These are phyloP conservation scores for Dovyalis caffra DNA, from an alignment of 345 rosid species.

Conservation along the genomic window DNA sequence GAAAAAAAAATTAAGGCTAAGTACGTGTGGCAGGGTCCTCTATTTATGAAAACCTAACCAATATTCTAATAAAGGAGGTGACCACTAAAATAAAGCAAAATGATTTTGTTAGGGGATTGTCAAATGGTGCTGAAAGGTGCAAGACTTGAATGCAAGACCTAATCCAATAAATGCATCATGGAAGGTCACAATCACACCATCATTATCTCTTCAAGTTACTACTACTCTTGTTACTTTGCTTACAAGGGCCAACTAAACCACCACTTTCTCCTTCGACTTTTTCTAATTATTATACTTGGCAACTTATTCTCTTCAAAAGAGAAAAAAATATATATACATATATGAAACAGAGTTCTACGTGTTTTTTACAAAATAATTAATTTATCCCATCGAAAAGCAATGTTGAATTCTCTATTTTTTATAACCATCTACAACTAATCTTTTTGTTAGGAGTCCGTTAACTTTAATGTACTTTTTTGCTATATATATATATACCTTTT, in stretches of 20 bases:
- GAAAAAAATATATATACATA: no score
- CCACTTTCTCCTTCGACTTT: not conserved
- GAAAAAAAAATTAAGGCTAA: not conserved
- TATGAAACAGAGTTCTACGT: no score
- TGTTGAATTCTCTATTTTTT: no score
- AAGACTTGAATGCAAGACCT: slow-evolving; percentile 26
- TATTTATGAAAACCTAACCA: not conserved
- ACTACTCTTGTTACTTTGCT: not conserved
- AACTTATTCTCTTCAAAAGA: no score
- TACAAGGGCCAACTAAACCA: not conserved
- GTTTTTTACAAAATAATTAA: no score
- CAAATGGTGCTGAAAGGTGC: slow-evolving; percentile 22
- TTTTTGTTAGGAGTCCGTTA: no score
- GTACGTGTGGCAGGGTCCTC: not conserved
- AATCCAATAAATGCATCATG: slow-evolving; percentile 24
- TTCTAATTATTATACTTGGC: not conserved
- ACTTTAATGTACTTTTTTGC: no score
- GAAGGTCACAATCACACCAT: slow-evolving; percentile 16
- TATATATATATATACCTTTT: no score
- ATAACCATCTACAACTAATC: no score
- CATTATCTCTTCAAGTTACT: not conserved
- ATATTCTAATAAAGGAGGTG: slow-evolving; percentile 5
- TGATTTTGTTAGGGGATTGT: not conserved
- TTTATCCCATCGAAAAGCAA: no score
- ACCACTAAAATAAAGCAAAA: slow-evolving; percentile 9